These are phyloP conservation scores for Penicillium nordicum DNA, from an alignment of 2,329 filamentous ascomycete species.

Conservation along the genomic window DNA sequence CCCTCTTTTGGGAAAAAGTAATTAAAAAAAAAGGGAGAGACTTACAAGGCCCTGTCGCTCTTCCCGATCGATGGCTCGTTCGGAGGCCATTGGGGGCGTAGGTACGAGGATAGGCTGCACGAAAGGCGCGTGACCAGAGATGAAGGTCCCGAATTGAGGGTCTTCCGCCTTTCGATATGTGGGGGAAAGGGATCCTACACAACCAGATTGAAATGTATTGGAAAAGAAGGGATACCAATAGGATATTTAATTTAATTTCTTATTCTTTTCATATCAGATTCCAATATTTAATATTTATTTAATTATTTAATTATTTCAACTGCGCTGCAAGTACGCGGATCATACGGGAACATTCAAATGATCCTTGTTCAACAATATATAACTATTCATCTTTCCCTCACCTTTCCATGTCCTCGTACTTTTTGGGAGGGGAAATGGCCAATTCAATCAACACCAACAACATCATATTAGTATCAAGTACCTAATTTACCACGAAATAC, in stretches of 20 bases:
- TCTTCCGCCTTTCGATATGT: slow-evolving; percentile 25
- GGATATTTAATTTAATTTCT: not conserved
- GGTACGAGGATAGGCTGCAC: slow-evolving; percentile 49
- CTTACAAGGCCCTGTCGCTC: slow-evolving; percentile 50
- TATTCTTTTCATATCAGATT: not conserved
- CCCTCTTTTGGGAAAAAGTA: slow-evolving; percentile 7
- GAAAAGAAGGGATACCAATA: not conserved
- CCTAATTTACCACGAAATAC: too few relatives aligned
- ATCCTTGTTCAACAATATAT: not conserved
- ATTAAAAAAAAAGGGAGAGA: slow-evolving; percentile 6
- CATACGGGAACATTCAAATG: not conserved
- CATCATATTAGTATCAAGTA: too few relatives aligned
- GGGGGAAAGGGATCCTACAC: slow-evolving; percentile 5
- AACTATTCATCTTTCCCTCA: too few relatives aligned
- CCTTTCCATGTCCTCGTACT: too few relatives aligned
- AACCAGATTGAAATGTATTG: not conserved
- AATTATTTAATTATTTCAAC: not conserved
- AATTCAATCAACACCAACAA: too few relatives aligned
- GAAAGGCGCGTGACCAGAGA: slow-evolving; percentile 45
- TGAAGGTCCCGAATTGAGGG: slow-evolving; percentile 21
- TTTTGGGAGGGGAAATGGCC: not conserved
- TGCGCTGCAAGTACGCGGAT: slow-evolving; percentile 2
- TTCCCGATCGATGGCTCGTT: slow-evolving; percentile 49
- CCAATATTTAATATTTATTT: not conserved
- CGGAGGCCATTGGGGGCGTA: slow-evolving; percentile 46